Base-by-base conservation (phyloP, 164 flowering plant genomes). In the Stephania cephalantha region DNA sequence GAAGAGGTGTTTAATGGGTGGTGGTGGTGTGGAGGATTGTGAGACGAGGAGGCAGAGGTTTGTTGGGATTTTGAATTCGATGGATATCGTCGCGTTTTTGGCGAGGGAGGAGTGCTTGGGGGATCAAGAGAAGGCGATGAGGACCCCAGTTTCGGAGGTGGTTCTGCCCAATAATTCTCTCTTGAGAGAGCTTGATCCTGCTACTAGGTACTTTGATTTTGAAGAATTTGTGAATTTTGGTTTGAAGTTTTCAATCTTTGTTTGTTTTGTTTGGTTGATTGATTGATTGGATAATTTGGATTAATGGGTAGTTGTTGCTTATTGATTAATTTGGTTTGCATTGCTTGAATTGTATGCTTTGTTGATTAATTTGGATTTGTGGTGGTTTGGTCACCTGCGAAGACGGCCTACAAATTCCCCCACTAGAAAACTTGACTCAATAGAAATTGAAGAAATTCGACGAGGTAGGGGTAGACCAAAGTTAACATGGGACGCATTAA, bases 181-280 rank as follows among this genome's bases (percentile, higher is more conserved):
- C 12, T 78, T 95, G 46, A 94, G 86, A 78, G 89, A 84, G 78
- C 93, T 94, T 74, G 98, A 96, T 88, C 93, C 99, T 66, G 99
- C 81, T 4, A 92, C 97, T 42, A 92, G 98, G 99, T 95, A 80
- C 63, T 71, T 72, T 75, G 22, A 52, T 74, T 78, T 64, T 71
- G 52, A 45, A 66, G 22, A 25, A 25, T 48, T 48, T 29, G 17
- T 30, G 63, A 22, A 1, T 35, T 35, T 35, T 48, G 4, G 1
- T 8, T 8, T 2, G 6, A 48, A 48, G 6, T 8, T 12, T 48
- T 48, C 1, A 48, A 48, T 48, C 13, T 48, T 48, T 48, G 53
- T 8, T 12, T 7, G 13, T 48, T 35, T 13, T 61, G 2, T 52
- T 52, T 71, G 22, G 11, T 35, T 69, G 7, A 2, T 4, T 35